Conservation (phyloP, 1,284 basidiomycete species). For the Boletus albobrunnescens region DNA sequence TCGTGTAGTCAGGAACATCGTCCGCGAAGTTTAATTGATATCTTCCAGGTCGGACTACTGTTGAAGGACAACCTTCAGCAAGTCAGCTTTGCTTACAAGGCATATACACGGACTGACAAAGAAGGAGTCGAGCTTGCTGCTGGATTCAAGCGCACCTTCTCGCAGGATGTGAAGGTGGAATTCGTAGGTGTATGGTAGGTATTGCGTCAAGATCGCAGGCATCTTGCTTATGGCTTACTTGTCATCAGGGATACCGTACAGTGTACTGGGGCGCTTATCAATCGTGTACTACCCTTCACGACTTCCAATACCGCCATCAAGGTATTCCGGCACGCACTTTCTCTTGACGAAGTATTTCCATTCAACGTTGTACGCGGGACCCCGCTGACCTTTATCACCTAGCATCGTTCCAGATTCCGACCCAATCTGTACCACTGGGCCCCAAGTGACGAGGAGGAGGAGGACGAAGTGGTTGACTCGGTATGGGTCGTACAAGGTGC, state of each 20-base stretch:
- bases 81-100: slow-evolving; percentile 61
- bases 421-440: slow-evolving; percentile 50
- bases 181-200: slow-evolving; percentile 65
- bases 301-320: slow-evolving; percentile 53
- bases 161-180: slow-evolving; percentile 52
- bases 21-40: neutral
- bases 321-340: slow-evolving; percentile 58
- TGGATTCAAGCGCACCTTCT: slow-evolving; percentile 67
- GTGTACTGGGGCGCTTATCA: slow-evolving; percentile 57
- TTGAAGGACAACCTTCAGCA: slow-evolving; percentile 56
- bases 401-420: slow-evolving; percentile 54
- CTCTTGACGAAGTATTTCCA: slow-evolving; percentile 55
- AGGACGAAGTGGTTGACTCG: slow-evolving; percentile 11
- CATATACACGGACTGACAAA: slow-evolving; percentile 51
- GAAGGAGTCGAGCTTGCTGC: slow-evolving; percentile 42
- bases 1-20: neutral
- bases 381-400: slow-evolving; percentile 8
- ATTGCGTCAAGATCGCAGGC: neutral
- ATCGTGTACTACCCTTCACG: slow-evolving; percentile 59
- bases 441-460: slow-evolving; percentile 24
- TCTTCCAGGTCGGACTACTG: slow-evolving; percentile 53
- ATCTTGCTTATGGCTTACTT: slow-evolving; percentile 6
- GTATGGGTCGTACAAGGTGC: neutral
- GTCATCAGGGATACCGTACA: slow-evolving; percentile 60
- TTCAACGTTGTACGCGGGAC: neutral